These are phyloP conservation scores for Pluteus cervinus DNA, from an alignment of 768 basidiomycete species.

Conservation along the genomic window DNA sequence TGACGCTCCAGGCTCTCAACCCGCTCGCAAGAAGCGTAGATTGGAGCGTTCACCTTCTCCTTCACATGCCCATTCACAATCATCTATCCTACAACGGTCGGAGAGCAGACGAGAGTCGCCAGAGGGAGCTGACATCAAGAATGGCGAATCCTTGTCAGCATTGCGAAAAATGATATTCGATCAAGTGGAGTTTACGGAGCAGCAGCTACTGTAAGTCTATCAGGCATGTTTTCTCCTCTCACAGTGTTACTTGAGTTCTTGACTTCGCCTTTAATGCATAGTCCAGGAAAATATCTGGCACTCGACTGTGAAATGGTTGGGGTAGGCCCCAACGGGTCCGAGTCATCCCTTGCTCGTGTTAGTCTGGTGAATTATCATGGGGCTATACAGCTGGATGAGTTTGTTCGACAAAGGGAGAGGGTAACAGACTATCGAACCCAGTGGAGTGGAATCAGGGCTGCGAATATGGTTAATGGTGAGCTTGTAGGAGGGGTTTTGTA, in stretches of 20 bases:
- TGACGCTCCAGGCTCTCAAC: conserved; percentile 9
- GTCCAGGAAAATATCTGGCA: conserved; percentile 71
- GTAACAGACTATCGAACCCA: conserved; percentile 93
- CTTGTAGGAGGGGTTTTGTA: conserved; percentile 8
- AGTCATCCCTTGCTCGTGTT: conserved; percentile 85
- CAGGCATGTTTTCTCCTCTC: conserved; percentile 1
- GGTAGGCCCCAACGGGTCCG: conserved; percentile 74
- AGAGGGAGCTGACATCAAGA: conserved; percentile 23
- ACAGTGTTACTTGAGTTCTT: not conserved
- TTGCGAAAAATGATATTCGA: conserved; percentile 53
- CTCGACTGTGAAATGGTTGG: conserved; percentile 99
- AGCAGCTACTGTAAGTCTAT: conserved; percentile 41
- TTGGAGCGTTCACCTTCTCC: too few species aligned
- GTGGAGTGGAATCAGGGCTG: conserved; percentile 76
- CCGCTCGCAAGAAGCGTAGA: conserved; percentile 14
- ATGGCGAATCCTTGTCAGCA: conserved; percentile 39
- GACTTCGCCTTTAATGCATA: conserved; percentile 13
- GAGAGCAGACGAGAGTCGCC: not conserved
- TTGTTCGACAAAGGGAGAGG: conserved; percentile 79
- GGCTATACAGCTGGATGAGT: conserved; percentile 71
- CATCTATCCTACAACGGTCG: conserved; percentile 4
- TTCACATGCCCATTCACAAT: too few species aligned
- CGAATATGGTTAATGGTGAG: conserved; percentile 67
- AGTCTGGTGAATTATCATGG: conserved; percentile 89
- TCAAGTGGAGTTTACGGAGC: conserved; percentile 28